These are phyloP conservation scores for Cyclotella sp. DNA, from an alignment of 108 stramenopile genomes.

Conservation along the genomic window DNA sequence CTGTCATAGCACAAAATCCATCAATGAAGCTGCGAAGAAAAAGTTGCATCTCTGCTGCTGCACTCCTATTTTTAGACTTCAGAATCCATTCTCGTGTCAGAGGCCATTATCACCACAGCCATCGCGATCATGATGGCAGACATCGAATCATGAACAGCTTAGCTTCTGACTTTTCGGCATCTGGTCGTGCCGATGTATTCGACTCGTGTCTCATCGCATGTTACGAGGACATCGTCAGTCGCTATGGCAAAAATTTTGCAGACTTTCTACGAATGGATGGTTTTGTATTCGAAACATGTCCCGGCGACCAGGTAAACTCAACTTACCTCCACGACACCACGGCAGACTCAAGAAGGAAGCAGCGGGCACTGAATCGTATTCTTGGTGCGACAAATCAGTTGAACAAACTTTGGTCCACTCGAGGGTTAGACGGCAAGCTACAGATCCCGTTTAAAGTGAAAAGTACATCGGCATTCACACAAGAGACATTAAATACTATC, in stretches of 20 bases:
- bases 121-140: neutral
- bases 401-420: constrained; percentile 15
- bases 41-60: neutral
- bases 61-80: neutral
- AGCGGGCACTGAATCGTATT: constrained; percentile 14
- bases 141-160: constrained; percentile 5
- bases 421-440: constrained; percentile 16
- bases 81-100: neutral
- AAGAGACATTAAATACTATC: constrained; percentile 38
- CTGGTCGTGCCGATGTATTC: constrained; percentile 19
- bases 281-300: constrained; percentile 25
- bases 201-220: constrained; percentile 31
- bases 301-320: neutral
- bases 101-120: constrained; percentile 2
- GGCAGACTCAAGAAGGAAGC: constrained; percentile 4
- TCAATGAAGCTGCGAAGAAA: neutral
- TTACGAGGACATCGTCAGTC: constrained; percentile 24
- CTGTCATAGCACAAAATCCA: too few species aligned
- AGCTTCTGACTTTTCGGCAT: constrained; percentile 16
- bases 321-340: neutral
- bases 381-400: constrained; percentile 29
- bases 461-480: constrained; percentile 9
- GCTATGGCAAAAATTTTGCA: constrained; percentile 33
- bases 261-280: constrained; percentile 24
- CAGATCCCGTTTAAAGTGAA: constrained; percentile 33